Evolutionary conservation across 352 stramenopile genomes (phyloP), one percentile per base, ranked within the genome.

Genomic region (Albugo laibachii): DNA sequence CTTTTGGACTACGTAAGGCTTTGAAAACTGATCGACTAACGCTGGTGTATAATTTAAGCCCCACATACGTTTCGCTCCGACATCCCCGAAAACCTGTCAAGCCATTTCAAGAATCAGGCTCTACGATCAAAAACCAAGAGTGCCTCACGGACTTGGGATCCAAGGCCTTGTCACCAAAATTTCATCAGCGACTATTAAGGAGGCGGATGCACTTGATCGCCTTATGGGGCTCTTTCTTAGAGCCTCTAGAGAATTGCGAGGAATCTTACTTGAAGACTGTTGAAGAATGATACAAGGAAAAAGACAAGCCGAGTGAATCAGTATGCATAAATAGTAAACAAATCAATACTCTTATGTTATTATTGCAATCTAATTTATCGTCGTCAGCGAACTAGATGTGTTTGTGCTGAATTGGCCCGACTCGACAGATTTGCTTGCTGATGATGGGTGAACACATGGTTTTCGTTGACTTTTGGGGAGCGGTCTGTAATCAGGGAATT

Each of bases 1-100:
- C 16, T 24, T 35, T 46, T 20, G 58, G 59, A 1, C 53, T 62
- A 37, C 49, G 66, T 15, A 59, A 71, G 36, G 36, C 59, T 1
- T 54, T 48, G 13, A 49, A 53, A n/a, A 46, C 56, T 14, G 64
- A 62, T 44, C 55, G 54, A 31, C 21, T 74, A 24, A 31, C 24
- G 24, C 24, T 31, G 24, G 24, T 31, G 8, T 75, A 63, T 53
- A 75, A 78, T 40, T 43, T 49, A 2, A 62, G 64, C 5, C 70
- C 67, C 27, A 74, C 56, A 0, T 63, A 82, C 56, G 55, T 85
- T 41, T 65, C 59, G 24, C 70, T 71, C 1, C 61, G 63, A 5
- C 68, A 70, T 19, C 42, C 44, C 36, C 57, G 58, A 27, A 45
- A 55, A 5, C 15, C 50, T 19, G 4, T 54, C 49, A 0, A 46